A percentile compares a stretch with the other conserved stretches of the same genome.
Conservation (phyloP, 2,329 filamentous ascomycete species). For the Clonostachys sp. region DNA sequence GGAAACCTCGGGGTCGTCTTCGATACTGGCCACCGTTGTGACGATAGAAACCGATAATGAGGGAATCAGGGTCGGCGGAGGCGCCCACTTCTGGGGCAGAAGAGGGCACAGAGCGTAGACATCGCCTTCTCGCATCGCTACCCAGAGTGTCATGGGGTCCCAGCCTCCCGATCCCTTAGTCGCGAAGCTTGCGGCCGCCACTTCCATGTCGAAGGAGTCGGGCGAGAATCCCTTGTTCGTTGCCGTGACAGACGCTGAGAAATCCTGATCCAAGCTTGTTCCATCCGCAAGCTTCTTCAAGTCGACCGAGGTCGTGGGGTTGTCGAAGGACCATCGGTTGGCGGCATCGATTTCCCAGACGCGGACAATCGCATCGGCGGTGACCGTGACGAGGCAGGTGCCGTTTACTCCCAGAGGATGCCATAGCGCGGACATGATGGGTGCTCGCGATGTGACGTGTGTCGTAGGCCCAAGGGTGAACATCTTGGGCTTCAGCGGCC, state of each 20-base stretch:
- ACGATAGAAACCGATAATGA: slow-evolving; percentile 81
- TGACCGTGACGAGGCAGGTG: slow-evolving; percentile 81
- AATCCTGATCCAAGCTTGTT: slow-evolving; percentile 75
- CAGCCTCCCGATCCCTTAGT: slow-evolving; percentile 69
- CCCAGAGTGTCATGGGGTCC: slow-evolving; percentile 94
- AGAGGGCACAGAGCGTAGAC: slow-evolving; percentile 91
- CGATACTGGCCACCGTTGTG: slow-evolving; percentile 61
- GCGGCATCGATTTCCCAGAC: slow-evolving; percentile 86
- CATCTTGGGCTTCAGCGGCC: slow-evolving; percentile 73
- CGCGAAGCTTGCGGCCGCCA: slow-evolving; percentile 80
- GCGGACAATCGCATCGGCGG: slow-evolving; percentile 80
- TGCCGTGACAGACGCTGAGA: slow-evolving; percentile 68
- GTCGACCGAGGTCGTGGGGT: slow-evolving; percentile 79
- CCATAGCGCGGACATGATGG: slow-evolving; percentile 81
- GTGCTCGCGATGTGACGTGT: slow-evolving; percentile 81
- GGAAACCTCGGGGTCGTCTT: slow-evolving; percentile 52
- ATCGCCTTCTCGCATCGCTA: slow-evolving; percentile 92
- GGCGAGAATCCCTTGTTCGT: slow-evolving; percentile 82
- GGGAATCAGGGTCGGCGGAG: slow-evolving; percentile 70
- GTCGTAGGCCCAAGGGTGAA: slow-evolving; percentile 91
- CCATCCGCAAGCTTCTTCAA: slow-evolving; percentile 86
- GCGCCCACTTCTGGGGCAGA: slow-evolving; percentile 80
- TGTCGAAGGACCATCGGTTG: slow-evolving; percentile 83
- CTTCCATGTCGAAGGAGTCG: slow-evolving; percentile 89
- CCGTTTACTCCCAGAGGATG: slow-evolving; percentile 85